Conservation (phyloP, 2,329 filamentous ascomycete genomes). For the Ophiocordyceps robertsii region DNA sequence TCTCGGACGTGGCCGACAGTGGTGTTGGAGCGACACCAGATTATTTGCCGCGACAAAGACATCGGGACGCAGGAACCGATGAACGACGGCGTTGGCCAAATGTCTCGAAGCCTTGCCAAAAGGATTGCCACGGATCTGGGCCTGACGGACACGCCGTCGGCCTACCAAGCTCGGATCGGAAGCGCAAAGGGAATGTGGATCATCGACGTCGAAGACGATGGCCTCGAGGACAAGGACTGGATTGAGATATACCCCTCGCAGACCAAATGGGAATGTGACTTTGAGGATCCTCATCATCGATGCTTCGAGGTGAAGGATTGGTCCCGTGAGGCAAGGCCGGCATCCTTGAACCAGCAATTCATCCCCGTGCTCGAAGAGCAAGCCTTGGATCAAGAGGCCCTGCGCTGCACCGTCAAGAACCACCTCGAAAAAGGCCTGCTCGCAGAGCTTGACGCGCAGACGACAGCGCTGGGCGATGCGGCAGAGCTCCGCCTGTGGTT, state of each 20-base stretch:
- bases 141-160: conserved; percentile 42
- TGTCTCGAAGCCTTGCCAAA: conserved; percentile 47
- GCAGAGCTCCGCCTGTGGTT: conserved; percentile 41
- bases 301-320: conserved; percentile 51
- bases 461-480: conserved; percentile 35
- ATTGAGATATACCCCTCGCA: conserved; percentile 57
- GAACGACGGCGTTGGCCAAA: conserved; percentile 53
- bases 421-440: conserved; percentile 37
- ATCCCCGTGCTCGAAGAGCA: conserved; percentile 53
- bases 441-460: conserved; percentile 36
- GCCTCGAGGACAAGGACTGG: conserved; percentile 36
- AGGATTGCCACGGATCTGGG: conserved; percentile 37
- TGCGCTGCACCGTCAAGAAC: conserved; percentile 33
- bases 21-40: conserved; percentile 30
- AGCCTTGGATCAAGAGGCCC: conserved; percentile 27
- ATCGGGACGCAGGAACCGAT: conserved; percentile 31
- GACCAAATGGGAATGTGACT: conserved; percentile 48
- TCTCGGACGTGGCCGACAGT: conserved; percentile 35
- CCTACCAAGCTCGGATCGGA: conserved; percentile 56
- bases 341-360: conserved; percentile 52
- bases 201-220: conserved; percentile 34
- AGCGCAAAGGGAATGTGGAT: conserved; percentile 69
- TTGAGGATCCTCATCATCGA: conserved; percentile 33
- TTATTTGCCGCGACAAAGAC: conserved; percentile 23
- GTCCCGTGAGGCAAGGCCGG: conserved; percentile 21